Evolutionary conservation across 164 flowering plant species (phyloP).

Genomic region (Umbilicus rupestris): DNA sequence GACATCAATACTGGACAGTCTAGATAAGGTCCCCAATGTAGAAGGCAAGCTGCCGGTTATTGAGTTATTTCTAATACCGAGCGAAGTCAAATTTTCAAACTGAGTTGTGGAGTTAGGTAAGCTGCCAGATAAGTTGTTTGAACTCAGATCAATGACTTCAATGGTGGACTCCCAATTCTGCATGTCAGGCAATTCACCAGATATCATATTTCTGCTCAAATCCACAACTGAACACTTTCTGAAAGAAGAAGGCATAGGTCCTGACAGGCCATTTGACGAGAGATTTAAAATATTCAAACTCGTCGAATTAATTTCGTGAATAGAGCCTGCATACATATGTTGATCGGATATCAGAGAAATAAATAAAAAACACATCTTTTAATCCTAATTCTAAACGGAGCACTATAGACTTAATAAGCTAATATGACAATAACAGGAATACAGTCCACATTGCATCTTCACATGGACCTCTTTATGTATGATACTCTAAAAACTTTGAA

Average conservation of each 20-base stretch:
- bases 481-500: too few species aligned
- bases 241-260: conserved; percentile 52
- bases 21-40: conserved; percentile 29
- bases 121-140: conserved; percentile 68
- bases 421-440: not conserved
- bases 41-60: conserved; percentile 54
- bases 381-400: not conserved
- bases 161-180: conserved; percentile 48
- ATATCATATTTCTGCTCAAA: conserved; percentile 59
- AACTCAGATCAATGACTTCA: conserved; percentile 71
- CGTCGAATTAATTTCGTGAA: conserved; percentile 47
- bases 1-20: conserved; percentile 50
- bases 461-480: too few species aligned
- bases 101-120: conserved; percentile 46
- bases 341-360: not conserved
- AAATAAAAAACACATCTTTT: not conserved
- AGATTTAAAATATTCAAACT: conserved; percentile 58
- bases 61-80: conserved; percentile 58
- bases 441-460: not conserved
- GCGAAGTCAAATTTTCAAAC: conserved; percentile 35
- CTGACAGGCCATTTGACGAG: conserved; percentile 61
- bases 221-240: conserved; percentile 48
- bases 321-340: conserved; percentile 41
- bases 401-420: not conserved
- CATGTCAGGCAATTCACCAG: conserved; percentile 51